Conservation (phyloP, 495 filamentous ascomycete species). For the Aspergillus ostianus region DNA sequence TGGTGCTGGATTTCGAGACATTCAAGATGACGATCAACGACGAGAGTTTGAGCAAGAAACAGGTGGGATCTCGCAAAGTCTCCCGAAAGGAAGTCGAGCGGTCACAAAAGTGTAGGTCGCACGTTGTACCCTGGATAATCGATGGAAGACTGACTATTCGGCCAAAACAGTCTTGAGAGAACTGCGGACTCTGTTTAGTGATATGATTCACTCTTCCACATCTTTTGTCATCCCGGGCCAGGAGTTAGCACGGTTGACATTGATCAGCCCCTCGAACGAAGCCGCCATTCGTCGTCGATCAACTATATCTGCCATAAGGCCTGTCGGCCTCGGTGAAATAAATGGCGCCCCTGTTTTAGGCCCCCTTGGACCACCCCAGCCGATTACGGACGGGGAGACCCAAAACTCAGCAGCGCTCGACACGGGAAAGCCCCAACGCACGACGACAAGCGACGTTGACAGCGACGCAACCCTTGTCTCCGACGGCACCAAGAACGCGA, state of each 20-base stretch:
- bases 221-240: constrained; percentile 63
- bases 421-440: constrained; percentile 18
- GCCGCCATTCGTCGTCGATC: constrained; percentile 56
- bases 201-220: constrained; percentile 59
- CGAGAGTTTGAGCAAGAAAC: constrained; percentile 56
- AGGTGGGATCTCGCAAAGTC: constrained; percentile 63
- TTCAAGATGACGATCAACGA: constrained; percentile 64
- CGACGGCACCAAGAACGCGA: constrained; percentile 27
- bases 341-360: constrained; percentile 51
- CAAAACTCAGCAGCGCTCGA: constrained; percentile 17
- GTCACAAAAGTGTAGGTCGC: constrained; percentile 66
- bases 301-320: constrained; percentile 42
- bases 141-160: constrained; percentile 5
- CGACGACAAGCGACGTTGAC: constrained; percentile 29
- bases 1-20: constrained; percentile 71
- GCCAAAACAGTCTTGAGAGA: constrained; percentile 61
- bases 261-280: constrained; percentile 62
- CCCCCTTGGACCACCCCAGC: constrained; percentile 46
- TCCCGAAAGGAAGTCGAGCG: constrained; percentile 60
- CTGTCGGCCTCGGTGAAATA: constrained; percentile 49
- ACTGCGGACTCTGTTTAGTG: constrained; percentile 68
- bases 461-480: constrained; percentile 57
- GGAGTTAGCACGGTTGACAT: constrained; percentile 79
- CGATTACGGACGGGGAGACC: constrained; percentile 19
- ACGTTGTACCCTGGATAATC: neutral